Base-by-base conservation (phyloP, 2,329 filamentous ascomycete genomes). In the Paraconiothyrium brasiliense region DNA sequence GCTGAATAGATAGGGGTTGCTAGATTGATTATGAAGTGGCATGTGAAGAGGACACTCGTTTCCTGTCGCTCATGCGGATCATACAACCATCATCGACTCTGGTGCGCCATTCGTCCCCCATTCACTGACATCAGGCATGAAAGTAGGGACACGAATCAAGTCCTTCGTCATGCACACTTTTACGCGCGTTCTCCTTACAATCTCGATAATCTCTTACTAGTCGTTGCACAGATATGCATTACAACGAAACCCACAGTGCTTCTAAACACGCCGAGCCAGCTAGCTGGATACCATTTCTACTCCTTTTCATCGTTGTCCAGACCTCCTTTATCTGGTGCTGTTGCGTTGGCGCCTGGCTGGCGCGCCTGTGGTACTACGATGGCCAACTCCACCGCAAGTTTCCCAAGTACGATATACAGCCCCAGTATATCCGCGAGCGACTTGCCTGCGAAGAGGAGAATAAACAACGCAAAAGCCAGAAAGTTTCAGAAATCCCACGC, bases 331-430 rank as follows among this genome's bases (percentile, higher is more conserved):
- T 49, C 24, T 75, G 63, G 50, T 70, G 61, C 52, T 67, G 65
- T 56, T 73, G 64, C 47, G 20, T 72, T 9, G 68, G 67, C 47
- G 64, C 60, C 0, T 59, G 69, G 16, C 63, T 62, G 30, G 67
- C 67, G 11, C 66, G 72, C 4, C 64, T 75, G 1, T 74, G 68
- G 61, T 69, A 71, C 58, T 73, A 74, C 57, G 64, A 66, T 54
- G 71, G 71, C 27, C 62, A 63, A 2, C 58, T 75, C 2, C 68
- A 64, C 2, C 63, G 66, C 2, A 60, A 64, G 9, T 68, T 68
- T 2, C 49, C 66, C 48, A 62, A 63, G 16, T 71, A 65, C 60
- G 57, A 71, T 51, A 67, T 75, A 13, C 57, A 69, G 4, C 64
- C 62, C 3, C 59, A 48, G 22, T 67, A 67, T 20, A 43, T 65